Conservation (phyloP, 2,329 filamentous ascomycete species). For the Aureobasidium sp. region DNA sequence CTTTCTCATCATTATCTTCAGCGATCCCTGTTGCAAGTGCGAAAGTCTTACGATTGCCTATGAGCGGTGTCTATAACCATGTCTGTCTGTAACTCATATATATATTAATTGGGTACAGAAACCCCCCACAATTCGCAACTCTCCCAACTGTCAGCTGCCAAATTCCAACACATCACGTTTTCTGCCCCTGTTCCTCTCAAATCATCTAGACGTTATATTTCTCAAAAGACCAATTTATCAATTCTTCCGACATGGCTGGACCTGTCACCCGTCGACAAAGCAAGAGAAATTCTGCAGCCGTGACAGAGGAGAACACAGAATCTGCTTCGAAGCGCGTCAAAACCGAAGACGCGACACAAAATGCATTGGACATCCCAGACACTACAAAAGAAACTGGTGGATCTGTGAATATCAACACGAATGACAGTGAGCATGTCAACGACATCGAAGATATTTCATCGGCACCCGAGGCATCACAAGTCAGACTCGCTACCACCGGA, state of each 20-base stretch:
- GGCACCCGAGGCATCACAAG: not conserved
- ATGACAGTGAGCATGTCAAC: not conserved
- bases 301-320: not conserved
- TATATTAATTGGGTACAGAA: too few relatives aligned
- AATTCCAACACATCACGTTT: not conserved
- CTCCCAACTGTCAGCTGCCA: too few relatives aligned
- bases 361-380: not conserved
- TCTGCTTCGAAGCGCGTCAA: not conserved
- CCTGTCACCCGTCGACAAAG: not conserved
- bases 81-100: too few relatives aligned
- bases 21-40: too few relatives aligned
- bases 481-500: not conserved
- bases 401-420: not conserved
- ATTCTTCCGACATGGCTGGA: not conserved
- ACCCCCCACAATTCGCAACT: too few relatives aligned
- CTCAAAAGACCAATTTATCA: not conserved
- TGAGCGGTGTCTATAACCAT: too few relatives aligned
- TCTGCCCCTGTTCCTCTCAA: not conserved
- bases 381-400: not conserved
- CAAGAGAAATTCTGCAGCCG: not conserved
- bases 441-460: not conserved
- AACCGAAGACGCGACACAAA: not conserved
- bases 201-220: not conserved
- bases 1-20: too few relatives aligned
- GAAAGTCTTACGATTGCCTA: too few relatives aligned